These are phyloP conservation scores for Alectoria sarmentosa DNA, from an alignment of 495 filamentous ascomycete species.

Conservation along the genomic window DNA sequence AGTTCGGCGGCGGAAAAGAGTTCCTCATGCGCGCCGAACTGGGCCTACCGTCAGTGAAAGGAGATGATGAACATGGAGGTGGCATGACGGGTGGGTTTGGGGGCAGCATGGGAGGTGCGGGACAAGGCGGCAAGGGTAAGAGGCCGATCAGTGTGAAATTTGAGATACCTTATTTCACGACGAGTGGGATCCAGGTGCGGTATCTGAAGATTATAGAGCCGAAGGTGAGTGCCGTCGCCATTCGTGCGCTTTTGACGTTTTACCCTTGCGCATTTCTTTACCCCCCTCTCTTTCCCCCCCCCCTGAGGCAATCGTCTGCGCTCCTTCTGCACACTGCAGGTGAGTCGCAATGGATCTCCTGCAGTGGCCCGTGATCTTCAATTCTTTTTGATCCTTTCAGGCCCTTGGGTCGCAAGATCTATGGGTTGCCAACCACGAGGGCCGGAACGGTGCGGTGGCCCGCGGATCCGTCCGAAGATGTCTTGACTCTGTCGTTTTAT, in stretches of 20 bases:
- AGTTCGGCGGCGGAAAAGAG: conserved; percentile 96
- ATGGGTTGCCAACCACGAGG: conserved; percentile 1
- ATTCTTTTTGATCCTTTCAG: not conserved
- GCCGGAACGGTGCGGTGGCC: conserved; percentile 19
- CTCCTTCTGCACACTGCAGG: not conserved
- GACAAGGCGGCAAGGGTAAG: conserved; percentile 71
- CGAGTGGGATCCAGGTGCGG: conserved; percentile 93
- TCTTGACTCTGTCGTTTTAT: conserved; percentile 26
- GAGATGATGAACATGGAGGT: conserved; percentile 91
- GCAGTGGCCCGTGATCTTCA: not conserved
- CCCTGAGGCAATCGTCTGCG: not conserved
- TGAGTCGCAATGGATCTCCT: not conserved
- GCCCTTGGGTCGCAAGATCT: not conserved
- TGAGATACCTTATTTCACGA: conserved; percentile 99
- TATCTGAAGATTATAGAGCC: conserved; percentile 99
- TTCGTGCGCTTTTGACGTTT: conserved; percentile 4
- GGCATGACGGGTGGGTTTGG: conserved; percentile 96
- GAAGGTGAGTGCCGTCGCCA: conserved; percentile 59
- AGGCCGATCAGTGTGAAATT: conserved; percentile 98
- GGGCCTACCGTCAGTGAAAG: conserved; percentile 86
- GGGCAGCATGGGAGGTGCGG: conserved; percentile 84
- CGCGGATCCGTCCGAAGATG: conserved; percentile 8
- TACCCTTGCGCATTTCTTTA: conserved; percentile 1
- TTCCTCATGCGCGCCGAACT: conserved; percentile 99
- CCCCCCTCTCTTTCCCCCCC: conserved; percentile 4